Evolutionary conservation across 495 filamentous ascomycete species (phyloP), one percentile per base, ranked within the genome.

Genomic region (Aspergillus indologenus): DNA sequence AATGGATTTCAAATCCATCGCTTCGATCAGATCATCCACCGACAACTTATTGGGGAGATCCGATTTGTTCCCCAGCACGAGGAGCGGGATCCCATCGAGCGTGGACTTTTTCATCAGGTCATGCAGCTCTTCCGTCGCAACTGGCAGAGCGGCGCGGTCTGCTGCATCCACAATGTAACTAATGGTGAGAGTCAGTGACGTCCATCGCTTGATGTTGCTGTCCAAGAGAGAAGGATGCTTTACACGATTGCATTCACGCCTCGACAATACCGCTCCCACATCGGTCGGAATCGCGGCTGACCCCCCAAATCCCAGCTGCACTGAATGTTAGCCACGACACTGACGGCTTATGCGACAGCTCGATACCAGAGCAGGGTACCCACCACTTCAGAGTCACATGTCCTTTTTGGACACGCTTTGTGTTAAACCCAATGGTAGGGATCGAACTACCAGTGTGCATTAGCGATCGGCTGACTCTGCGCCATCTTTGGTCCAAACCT

Each of bases 181-280:
- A 53, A 56, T 19, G 26, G 3, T 47, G 18, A 34, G 40, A 5
- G 59, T 73, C 54, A 68, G 67, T 44, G 49, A 56, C 22, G n/a
- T 40, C 34, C 42, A 53, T 21, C 15, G 19, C 14, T 20, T 6
- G 17, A 55, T 11, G 19, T 20, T 45, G 15, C n/a, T 23, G 17
- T 18, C 19, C 6, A 42, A 44, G 40, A 44, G 14, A 12, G n/a
- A 51, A 22, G 22, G 29, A 43, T 8, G 45, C 29, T 80, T 75
- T 83, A 90, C 87, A 98, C 92, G 64, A 98, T 98, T 61, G 94
- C 94, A 75, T 96, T 96, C 61, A 97, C 94, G 44, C 91, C 92
- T 48, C 91, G 89, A 77, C 94, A 98, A 74, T 98, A 98, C 65
- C 94, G 82, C 80, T 98, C 94, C 94, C 94, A 98, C 94, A 98